Percentiles rank a stretch among this genome's conserved stretches.
Evolutionary conservation across 441 rosid genomes (phyloP).

Genomic region (Populus hybrid): DNA sequence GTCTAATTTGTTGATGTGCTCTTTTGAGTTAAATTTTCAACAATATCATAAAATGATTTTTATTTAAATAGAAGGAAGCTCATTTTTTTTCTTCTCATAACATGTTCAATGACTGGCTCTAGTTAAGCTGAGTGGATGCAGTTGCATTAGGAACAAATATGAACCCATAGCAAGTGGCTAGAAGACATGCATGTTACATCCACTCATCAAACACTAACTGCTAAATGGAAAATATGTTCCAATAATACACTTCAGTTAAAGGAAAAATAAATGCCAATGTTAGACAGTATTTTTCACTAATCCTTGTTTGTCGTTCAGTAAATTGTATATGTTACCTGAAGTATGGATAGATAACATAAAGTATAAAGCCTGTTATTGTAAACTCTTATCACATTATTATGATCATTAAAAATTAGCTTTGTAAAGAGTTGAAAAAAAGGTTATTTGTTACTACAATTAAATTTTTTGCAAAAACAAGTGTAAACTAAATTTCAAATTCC

Average conservation of each 20-base stretch:
- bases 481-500: too few relatives aligned
- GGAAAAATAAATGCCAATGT: neutral
- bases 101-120: neutral
- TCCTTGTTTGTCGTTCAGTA: neutral
- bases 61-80: neutral
- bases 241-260: neutral
- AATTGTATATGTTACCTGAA: too few relatives aligned
- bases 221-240: neutral
- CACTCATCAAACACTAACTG: neutral
- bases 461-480: too few relatives aligned
- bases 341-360: too few relatives aligned
- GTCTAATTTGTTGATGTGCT: neutral
- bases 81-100: neutral
- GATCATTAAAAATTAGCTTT: too few relatives aligned
- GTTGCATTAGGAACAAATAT: neutral
- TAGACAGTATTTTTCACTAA: neutral
- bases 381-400: too few relatives aligned
- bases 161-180: neutral
- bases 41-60: neutral
- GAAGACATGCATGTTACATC: neutral
- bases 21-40: neutral
- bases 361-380: too few relatives aligned
- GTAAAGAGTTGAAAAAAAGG: too few relatives aligned
- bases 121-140: neutral
- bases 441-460: too few relatives aligned